phyloP scores from a whole-genome alignment of 2,329 filamentous ascomycete species.

The Colletotrichum echinochloae region DNA sequence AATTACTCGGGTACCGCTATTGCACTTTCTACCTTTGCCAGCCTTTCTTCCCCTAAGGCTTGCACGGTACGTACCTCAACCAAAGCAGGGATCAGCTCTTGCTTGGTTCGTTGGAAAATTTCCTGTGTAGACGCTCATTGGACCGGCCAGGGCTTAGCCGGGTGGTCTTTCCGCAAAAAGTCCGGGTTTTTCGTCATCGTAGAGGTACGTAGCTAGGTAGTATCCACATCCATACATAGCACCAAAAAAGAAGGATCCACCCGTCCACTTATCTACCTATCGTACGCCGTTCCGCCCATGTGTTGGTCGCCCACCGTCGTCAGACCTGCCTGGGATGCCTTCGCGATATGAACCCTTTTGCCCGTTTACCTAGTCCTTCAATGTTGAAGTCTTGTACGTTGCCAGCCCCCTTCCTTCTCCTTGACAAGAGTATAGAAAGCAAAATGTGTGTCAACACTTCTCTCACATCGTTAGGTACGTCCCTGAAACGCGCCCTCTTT shows the following conservation, averaged over 20 bases:
- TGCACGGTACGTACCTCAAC: not conserved
- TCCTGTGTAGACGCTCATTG: constrained; percentile 5
- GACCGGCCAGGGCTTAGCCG: constrained; percentile 34
- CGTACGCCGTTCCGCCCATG: constrained; percentile 39
- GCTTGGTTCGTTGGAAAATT: constrained; percentile 32
- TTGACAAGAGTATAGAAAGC: not conserved
- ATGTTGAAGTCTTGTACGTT: not conserved
- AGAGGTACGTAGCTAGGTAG: too few relatives aligned
- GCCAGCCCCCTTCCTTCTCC: too few relatives aligned
- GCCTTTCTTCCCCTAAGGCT: not conserved
- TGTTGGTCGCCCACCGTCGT: constrained; percentile 21
- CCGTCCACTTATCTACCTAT: constrained; percentile 32
- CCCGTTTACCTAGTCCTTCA: constrained; percentile 24
- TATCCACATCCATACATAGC: not conserved
- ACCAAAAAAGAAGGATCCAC: constrained; percentile 5
- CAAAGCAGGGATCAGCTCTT: constrained; percentile 3
- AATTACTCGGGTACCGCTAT: constrained; percentile 40
- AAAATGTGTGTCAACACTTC: too few relatives aligned
- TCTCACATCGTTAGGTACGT: constrained; percentile 27
- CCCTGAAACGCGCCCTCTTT: constrained; percentile 24
- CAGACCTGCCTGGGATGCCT: constrained; percentile 11
- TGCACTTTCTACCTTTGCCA: not conserved
- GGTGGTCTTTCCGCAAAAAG: constrained; percentile 14
- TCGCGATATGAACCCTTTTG: constrained; percentile 6
- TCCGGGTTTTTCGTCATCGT: constrained; percentile 11